Base-by-base conservation (phyloP, 306 rosid genomes). In the Quillaja saponaria region DNA sequence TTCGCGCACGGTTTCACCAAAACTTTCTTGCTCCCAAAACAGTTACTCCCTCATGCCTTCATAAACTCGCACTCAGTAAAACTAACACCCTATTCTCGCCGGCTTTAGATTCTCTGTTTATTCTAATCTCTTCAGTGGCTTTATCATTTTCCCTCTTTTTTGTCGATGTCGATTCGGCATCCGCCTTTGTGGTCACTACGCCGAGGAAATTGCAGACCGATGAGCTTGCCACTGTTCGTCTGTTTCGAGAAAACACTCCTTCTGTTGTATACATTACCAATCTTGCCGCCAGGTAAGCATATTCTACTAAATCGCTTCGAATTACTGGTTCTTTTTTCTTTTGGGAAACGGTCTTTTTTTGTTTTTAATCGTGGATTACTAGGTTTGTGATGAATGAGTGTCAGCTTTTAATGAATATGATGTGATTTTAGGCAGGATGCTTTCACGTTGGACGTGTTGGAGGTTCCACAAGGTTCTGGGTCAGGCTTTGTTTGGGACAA, bases 391-490 rank as follows among this genome's bases (percentile, higher is more conserved):
- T 47, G 25, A 34, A 20, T 58, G 52, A 19, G 69, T 68, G 59
- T 25, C 31, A 25, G 2, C 2, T 1, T 3, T 39, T 8, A 12
- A 39, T 39, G 44, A 7, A 12, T 39, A 39, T 76, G 34, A 2
- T 49, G 15, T 51, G 46, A 64, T 41, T 84, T 78, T 74, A 92
- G 99, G 90, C 99, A 87, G 82, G 99, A 94, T 44, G 99, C 85
- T 3, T 94, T 94, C 73, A 94, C 99, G 15, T 67, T 94, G 82
- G 99, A 94, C 38, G 91, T 89, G 47, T 69, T 87, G 83, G 97
- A 94, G 84, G 99, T 94, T 46, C 99, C 97, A 0, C 97, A 89
- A 60, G 99, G 99, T 7, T 94, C 99, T 2, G 99, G 99, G 6
- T 94, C 99, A 0, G 99, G 99, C 52, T 89, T 89, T 58, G 95